Evolutionary conservation across 2,329 filamentous ascomycete species (phyloP).

Genomic region (Paraphaeosphaeria minitans): DNA sequence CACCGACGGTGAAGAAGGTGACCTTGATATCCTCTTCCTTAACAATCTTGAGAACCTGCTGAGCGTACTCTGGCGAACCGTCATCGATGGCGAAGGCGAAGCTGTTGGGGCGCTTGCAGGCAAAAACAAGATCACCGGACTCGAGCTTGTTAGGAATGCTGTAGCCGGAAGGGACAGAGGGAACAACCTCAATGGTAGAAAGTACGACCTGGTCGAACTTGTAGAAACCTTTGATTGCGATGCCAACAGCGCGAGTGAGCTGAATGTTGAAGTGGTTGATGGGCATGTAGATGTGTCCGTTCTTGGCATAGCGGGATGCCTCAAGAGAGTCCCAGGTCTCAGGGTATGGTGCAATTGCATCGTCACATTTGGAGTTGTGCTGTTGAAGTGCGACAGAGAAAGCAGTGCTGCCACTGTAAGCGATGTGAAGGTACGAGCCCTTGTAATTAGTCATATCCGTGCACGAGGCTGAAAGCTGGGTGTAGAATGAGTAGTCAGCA

Average conservation of each 20-base stretch:
- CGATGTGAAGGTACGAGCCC: slow-evolving; percentile 67
- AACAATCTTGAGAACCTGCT: slow-evolving; percentile 66
- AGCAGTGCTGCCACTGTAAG: slow-evolving; percentile 64
- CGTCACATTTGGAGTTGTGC: slow-evolving; percentile 66
- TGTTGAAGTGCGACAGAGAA: slow-evolving; percentile 71
- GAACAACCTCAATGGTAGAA: slow-evolving; percentile 65
- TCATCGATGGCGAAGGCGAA: slow-evolving; percentile 77
- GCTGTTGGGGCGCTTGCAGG: slow-evolving; percentile 69
- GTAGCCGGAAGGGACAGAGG: slow-evolving; percentile 57
- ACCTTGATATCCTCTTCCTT: slow-evolving; percentile 66
- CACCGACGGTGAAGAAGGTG: slow-evolving; percentile 73
- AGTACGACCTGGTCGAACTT: slow-evolving; percentile 57
- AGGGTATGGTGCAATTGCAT: slow-evolving; percentile 62
- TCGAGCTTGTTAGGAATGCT: slow-evolving; percentile 64
- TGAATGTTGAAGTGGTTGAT: slow-evolving; percentile 69
- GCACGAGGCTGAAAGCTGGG: slow-evolving; percentile 62
- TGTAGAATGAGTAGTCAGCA: slow-evolving; percentile 66
- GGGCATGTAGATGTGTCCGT: slow-evolving; percentile 68
- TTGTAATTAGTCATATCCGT: slow-evolving; percentile 61
- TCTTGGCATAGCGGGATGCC: slow-evolving; percentile 63
- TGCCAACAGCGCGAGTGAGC: slow-evolving; percentile 59
- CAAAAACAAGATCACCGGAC: slow-evolving; percentile 65
- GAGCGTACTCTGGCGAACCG: slow-evolving; percentile 63
- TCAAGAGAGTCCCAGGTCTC: slow-evolving; percentile 72
- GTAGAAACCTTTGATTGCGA: slow-evolving; percentile 70